phyloP scores from a whole-genome alignment of 306 rosid species.

The Senna tora region DNA sequence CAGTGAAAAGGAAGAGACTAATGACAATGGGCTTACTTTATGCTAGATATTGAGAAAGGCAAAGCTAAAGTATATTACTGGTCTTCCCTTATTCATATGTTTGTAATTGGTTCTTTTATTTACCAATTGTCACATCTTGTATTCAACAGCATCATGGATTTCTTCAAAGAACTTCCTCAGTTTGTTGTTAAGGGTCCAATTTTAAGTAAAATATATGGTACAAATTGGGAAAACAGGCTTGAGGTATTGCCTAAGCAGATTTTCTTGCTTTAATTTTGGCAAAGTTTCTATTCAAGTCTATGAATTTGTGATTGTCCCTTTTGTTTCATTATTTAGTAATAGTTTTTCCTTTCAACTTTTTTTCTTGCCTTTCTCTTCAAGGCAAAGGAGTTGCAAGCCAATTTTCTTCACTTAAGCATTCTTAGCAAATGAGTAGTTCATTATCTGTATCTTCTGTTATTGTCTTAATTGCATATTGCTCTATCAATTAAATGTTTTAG shows the following conservation, averaged over 20 bases:
- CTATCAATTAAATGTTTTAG: neutral
- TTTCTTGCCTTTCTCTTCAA: slow-evolving; percentile 30
- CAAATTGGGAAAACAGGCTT: slow-evolving; percentile 93
- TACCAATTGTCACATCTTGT: slow-evolving; percentile 34
- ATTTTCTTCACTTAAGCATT: slow-evolving; percentile 10
- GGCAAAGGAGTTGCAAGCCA: slow-evolving; percentile 44
- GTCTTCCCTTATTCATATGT: slow-evolving; percentile 22
- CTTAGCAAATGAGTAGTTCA: slow-evolving; percentile 26
- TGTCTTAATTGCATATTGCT: neutral
- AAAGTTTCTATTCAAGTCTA: neutral
- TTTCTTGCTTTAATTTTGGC: slow-evolving; percentile 27
- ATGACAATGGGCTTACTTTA: slow-evolving; percentile 48
- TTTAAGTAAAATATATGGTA: slow-evolving; percentile 68
- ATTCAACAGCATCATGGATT: slow-evolving; percentile 73
- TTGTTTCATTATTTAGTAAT: slow-evolving; percentile 11
- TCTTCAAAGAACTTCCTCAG: slow-evolving; percentile 96
- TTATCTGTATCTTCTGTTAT: neutral
- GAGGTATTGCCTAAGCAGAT: slow-evolving; percentile 58
- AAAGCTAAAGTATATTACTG: slow-evolving; percentile 72
- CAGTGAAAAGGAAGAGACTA: slow-evolving; percentile 38
- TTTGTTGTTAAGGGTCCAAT: slow-evolving; percentile 82
- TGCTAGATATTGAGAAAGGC: slow-evolving; percentile 82
- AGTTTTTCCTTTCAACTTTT: slow-evolving; percentile 9
- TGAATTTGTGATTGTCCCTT: neutral
- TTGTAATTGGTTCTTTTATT: slow-evolving; percentile 31